Evolutionary conservation across 177 flowering plant species (phyloP), one percentile per base, ranked within the genome.

Genomic region (Vitis hybrid): DNA sequence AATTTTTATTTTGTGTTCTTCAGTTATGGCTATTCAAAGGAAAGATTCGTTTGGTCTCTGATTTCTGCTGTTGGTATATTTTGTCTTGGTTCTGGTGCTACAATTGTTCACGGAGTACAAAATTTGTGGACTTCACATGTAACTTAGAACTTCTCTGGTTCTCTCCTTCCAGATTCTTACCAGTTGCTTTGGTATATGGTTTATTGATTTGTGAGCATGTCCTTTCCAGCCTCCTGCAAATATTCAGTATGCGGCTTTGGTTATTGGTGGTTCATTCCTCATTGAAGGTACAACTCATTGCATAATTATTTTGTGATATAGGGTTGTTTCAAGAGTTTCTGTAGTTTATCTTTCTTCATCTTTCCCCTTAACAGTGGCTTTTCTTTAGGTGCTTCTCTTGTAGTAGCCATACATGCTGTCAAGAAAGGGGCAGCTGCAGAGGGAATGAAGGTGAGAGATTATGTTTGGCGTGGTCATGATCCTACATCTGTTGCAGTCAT

Each of bases 401-500:
- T 92, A 76, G 98, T 96, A 64, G 99, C 99, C 62, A 86, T 92
- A 71, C 88, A 91, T 80, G 97, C 98, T 79, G 99, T 96, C 67
- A 89, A 81, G 81, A 88, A 88, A 88, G 98, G 98, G 71, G 99
- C 99, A 69, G 97, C 97, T 79, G 90, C 94, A n/a, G 98, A 96
- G 77, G 98, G 98, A 70, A 88, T 96, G 99, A 93, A 62, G 74
- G 69, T 93, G 64, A 81, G 90, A 74, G 99, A 96, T 71, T 96
- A 89, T 74, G 72, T 96, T 14, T 96, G 99, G 99, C 94, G 98
- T 67, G 98, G 99, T 70, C 99, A 96, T 85, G 99, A 96, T 81
- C 99, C 99, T 32, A 96, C 99, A 59, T 81, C 99, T 58, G 99
- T 96, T 80, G 99, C 99, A 48, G 99, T 96, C 70, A 96, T 96